Evolutionary conservation across 2,329 filamentous ascomycete genomes (phyloP), one percentile per base, ranked within the genome.

Genomic region (Lachnellula cervina): DNA sequence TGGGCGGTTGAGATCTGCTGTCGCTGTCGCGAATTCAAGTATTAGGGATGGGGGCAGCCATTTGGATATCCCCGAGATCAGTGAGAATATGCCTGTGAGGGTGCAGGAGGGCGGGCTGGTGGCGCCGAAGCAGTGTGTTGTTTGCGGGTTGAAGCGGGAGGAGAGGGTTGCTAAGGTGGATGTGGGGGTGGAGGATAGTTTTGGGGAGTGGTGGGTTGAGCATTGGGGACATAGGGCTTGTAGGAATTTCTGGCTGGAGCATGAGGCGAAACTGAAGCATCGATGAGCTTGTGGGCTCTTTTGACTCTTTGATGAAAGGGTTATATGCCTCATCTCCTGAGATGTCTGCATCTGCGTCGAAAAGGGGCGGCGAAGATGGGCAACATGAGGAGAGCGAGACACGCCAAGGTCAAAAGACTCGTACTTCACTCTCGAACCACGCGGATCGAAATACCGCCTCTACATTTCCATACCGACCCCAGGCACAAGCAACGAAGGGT

Each of bases 131-230:
- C 77, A 86, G 1, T 97, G 93, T 73, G 81, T 92, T 50, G 76
- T 97, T 34, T 97, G 93, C 71, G 93, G 93, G 0, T 72, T 97
- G 61, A 94, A 89, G 74, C 79, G 93, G 61, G 90, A 96, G 42
- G 93, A 97, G 73, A 80, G 93, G 49, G 78, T 97, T 11, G 71
- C 75, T 19, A 90, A 86, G 67, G 81, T 94, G 35, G 81, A 87
- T 69, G 74, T 85, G 51, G 79, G 86, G 66, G 76, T 95, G 8
- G 86, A 93, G 65, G 93, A 97, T 71, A 91, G 88, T 70, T 97
- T 97, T 76, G 91, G 90, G 13, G 93, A 97, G 74, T 97, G 91
- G 90, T 97, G 93, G 93, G 78, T 88, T 43, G 91, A 97, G 46
- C 87, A 93, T 70, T 92, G 90, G 87, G 90, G 87, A 0, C 88